These are phyloP conservation scores for Aspergillus sp. DNA, from an alignment of 2,329 filamentous ascomycete genomes.

Conservation along the genomic window DNA sequence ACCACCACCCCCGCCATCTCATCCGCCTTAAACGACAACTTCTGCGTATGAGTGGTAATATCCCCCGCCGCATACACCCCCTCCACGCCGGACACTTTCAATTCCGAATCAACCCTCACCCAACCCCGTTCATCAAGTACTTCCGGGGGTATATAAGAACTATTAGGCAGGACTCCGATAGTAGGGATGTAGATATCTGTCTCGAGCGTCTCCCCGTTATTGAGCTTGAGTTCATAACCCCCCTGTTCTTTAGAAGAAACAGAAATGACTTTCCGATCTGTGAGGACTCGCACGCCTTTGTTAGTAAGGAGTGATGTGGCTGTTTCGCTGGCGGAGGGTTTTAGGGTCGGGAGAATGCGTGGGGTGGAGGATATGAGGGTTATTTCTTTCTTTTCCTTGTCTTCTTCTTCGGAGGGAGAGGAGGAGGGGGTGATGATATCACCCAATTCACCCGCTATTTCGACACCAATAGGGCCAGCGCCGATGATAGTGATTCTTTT, in stretches of 20 bases:
- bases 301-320: slow-evolving; percentile 51
- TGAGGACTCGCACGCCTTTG: slow-evolving; percentile 51
- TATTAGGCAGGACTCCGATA: slow-evolving; percentile 55
- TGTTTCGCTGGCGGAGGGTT: slow-evolving; percentile 34
- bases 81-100: slow-evolving; percentile 20
- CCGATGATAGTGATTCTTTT: slow-evolving; percentile 51
- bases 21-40: slow-evolving; percentile 28
- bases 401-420: slow-evolving; percentile 8
- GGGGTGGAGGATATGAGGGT: slow-evolving; percentile 37
- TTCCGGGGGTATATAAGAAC: slow-evolving; percentile 51
- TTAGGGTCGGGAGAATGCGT: slow-evolving; percentile 30
- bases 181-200: slow-evolving; percentile 58
- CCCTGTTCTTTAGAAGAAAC: slow-evolving; percentile 42
- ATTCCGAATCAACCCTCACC: slow-evolving; percentile 49
- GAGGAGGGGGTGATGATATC: slow-evolving; percentile 26
- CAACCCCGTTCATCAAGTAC: slow-evolving; percentile 52
- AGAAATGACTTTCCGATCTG: slow-evolving; percentile 32
- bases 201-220: slow-evolving; percentile 49
- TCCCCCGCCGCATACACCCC: slow-evolving; percentile 34
- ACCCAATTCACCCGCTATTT: slow-evolving; percentile 52
- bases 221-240: slow-evolving; percentile 32
- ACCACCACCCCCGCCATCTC: slow-evolving; percentile 30
- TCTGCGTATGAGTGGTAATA: slow-evolving; percentile 31
- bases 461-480: slow-evolving; percentile 52
- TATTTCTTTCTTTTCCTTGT: slow-evolving; percentile 44